A percentile compares a stretch with the other conserved stretches of the same genome.
Conservation (phyloP, 1,139 yeast species). For the Pichia sp. region DNA sequence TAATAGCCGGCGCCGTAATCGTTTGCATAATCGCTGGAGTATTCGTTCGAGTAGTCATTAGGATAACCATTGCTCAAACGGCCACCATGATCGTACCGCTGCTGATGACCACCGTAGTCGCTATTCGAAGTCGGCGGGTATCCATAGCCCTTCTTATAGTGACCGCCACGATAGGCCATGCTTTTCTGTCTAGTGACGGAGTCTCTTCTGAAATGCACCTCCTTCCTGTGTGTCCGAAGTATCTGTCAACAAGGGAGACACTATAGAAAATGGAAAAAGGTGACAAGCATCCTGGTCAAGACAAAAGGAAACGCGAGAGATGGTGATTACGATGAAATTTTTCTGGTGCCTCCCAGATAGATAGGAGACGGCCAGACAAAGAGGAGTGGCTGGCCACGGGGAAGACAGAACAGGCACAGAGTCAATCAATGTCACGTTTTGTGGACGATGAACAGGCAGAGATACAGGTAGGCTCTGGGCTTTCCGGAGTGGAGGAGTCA, state of each 20-base stretch:
- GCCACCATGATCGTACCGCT: background rate
- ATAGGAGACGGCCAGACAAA: no score
- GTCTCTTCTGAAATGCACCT: background rate
- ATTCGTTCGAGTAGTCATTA: background rate
- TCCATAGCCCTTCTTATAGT: background rate
- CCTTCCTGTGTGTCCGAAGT: no score
- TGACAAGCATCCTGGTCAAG: background rate
- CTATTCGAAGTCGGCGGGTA: background rate
- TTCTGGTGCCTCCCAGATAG: background rate
- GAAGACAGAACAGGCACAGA: background rate
- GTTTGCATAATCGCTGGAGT: background rate
- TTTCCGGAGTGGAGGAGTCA: background rate
- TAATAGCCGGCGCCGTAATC: background rate
- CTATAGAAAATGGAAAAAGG: background rate
- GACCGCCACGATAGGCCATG: constrained; percentile 14
- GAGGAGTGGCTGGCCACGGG: background rate
- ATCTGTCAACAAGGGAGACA: background rate
- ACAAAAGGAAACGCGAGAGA: background rate
- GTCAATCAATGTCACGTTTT: constrained; percentile 4
- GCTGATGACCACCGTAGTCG: background rate
- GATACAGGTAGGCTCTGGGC: background rate
- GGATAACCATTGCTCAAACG: background rate
- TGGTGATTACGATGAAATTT: background rate
- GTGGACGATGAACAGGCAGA: constrained; percentile 8
- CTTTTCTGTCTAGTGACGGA: background rate